phyloP scores from a whole-genome alignment of 2,329 filamentous ascomycete species.

The Tympanopsis confertula region DNA sequence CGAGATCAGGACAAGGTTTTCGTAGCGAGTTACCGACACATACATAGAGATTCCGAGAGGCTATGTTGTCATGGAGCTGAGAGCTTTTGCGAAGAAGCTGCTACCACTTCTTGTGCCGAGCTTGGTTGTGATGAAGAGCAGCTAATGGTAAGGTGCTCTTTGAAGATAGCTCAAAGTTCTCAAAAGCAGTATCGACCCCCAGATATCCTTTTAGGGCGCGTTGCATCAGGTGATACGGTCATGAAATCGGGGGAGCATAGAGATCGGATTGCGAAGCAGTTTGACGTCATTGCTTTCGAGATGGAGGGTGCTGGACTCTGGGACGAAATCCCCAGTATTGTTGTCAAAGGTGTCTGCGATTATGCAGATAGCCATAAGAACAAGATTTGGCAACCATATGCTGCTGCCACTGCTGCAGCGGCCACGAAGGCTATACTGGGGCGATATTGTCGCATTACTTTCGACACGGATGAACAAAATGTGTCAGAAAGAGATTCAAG shows the following conservation, averaged over 20 bases:
- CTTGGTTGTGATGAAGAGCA: slow-evolving; percentile 12
- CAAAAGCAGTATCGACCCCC: slow-evolving; percentile 4
- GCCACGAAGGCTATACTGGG: slow-evolving; percentile 15
- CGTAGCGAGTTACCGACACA: slow-evolving; percentile 14
- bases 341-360: slow-evolving; percentile 23
- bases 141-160: slow-evolving; percentile 1
- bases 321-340: slow-evolving; percentile 15
- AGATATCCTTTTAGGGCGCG: slow-evolving; percentile 14
- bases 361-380: slow-evolving; percentile 26
- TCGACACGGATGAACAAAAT: too few relatives aligned
- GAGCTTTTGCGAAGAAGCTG: slow-evolving; percentile 10
- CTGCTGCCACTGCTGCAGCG: slow-evolving; percentile 22
- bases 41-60: slow-evolving; percentile 9
- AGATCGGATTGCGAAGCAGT: slow-evolving; percentile 10
- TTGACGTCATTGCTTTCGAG: slow-evolving; percentile 16
- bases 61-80: neutral
- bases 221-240: slow-evolving; percentile 19
- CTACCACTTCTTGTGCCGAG: slow-evolving; percentile 10
- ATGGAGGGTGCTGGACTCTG: slow-evolving; percentile 23
- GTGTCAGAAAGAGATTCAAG: too few relatives aligned
- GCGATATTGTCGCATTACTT: too few relatives aligned
- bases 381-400: slow-evolving; percentile 24
- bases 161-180: neutral
- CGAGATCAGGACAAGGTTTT: slow-evolving; percentile 13
- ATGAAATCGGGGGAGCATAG: slow-evolving; percentile 19